phyloP scores from a whole-genome alignment of 208 protist genomes.

The Vickermania ingenoplastis region DNA sequence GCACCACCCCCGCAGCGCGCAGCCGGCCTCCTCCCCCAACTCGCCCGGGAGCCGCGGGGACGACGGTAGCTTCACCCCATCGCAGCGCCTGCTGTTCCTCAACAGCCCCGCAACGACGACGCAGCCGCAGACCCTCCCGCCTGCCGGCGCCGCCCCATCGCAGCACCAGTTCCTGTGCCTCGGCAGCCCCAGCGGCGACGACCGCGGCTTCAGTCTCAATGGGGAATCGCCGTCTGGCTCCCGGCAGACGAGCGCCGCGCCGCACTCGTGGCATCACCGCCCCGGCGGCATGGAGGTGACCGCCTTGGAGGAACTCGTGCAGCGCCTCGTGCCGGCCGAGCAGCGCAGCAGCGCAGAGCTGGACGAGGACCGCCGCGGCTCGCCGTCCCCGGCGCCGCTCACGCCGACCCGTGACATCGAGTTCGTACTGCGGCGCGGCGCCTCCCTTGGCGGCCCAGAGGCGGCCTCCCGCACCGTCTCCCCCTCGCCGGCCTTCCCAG shows the following conservation, averaged over 20 bases:
- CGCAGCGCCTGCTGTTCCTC: neutral
- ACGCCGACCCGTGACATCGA: neutral
- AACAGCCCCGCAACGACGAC: neutral
- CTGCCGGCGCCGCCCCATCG: too few relatives aligned
- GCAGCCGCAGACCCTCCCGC: neutral
- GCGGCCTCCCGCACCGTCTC: neutral
- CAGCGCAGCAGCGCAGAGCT: neutral
- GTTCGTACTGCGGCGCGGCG: neutral
- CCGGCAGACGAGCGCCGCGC: neutral
- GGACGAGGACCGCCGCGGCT: neutral
- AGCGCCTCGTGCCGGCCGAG: neutral
- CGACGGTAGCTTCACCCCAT: neutral
- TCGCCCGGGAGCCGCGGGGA: neutral
- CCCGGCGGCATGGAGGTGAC: neutral
- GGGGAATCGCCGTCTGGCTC: neutral
- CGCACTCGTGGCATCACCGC: neutral
- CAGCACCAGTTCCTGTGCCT: too few relatives aligned
- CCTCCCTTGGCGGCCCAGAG: neutral
- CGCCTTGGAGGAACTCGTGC: neutral
- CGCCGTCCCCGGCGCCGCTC: neutral
- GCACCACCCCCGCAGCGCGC: neutral
- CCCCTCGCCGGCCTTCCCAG: neutral
- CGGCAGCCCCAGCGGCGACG: neutral
- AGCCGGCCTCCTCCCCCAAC: neutral
- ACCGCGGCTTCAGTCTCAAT: neutral